Percentiles rank a stretch among this genome's conserved stretches.
phyloP scores from a whole-genome alignment of 129 eudicot species.

The Chrysanthemum lavandulifolium region DNA sequence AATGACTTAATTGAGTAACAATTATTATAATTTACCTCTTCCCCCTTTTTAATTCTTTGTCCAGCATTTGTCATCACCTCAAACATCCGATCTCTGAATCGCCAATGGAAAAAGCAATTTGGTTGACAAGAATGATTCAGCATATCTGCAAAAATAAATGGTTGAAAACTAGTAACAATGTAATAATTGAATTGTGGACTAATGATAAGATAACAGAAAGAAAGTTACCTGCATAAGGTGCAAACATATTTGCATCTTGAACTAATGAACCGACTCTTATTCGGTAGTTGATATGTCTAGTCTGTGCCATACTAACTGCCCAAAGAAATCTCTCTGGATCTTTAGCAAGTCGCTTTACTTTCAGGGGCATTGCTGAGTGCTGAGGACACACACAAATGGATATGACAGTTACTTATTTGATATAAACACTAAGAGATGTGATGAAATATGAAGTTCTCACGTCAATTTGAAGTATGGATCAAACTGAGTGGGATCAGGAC shows the following conservation, averaged over 20 bases:
- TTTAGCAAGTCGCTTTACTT: conserved; percentile 89
- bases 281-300: conserved; percentile 72
- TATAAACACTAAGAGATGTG: conserved; percentile 1
- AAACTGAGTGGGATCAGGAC: no score
- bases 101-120: conserved; percentile 97
- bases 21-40: conserved; percentile 54
- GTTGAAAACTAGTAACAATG: conserved; percentile 1
- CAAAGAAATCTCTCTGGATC: conserved; percentile 91
- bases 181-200: neutral
- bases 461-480: no score
- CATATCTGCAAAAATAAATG: conserved; percentile 66
- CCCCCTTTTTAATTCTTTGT: conserved; percentile 71
- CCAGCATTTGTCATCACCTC: conserved; percentile 99
- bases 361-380: conserved; percentile 93
- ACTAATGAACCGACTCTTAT: conserved; percentile 78
- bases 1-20: neutral
- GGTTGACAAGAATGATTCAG: conserved; percentile 93
- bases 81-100: conserved; percentile 95
- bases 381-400: conserved; percentile 22
- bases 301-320: conserved; percentile 94
- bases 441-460: neutral
- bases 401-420: neutral
- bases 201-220: conserved; percentile 19
- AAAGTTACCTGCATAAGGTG: conserved; percentile 93
- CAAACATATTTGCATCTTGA: conserved; percentile 83